A percentile compares a stretch with the other conserved stretches of the same genome.
Evolutionary conservation across 2,329 filamentous ascomycete genomes (phyloP).

Genomic region (Leptographium flavum): DNA sequence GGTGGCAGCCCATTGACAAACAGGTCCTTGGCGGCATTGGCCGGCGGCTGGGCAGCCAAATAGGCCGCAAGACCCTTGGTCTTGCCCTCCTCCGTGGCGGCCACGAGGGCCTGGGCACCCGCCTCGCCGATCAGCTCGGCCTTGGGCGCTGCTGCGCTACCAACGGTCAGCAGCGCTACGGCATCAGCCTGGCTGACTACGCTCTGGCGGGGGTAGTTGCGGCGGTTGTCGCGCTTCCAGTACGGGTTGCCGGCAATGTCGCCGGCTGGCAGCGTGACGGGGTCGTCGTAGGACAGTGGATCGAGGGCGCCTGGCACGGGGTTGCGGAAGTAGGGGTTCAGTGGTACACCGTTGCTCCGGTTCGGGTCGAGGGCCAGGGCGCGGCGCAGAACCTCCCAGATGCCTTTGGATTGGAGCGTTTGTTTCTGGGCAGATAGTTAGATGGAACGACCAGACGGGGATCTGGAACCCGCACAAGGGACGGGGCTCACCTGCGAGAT

Average conservation of each 20-base stretch:
- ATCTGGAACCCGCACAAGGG: background rate
- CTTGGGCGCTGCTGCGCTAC: slow-evolving; percentile 68
- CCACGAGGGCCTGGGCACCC: slow-evolving; percentile 52
- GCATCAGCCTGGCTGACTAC: slow-evolving; percentile 73
- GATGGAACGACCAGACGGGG: background rate
- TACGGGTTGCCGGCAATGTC: slow-evolving; percentile 88
- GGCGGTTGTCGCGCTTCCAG: slow-evolving; percentile 85
- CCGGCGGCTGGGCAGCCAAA: slow-evolving; percentile 46
- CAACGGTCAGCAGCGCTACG: slow-evolving; percentile 71
- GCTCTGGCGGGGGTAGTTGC: slow-evolving; percentile 68
- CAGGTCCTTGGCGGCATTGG: slow-evolving; percentile 37
- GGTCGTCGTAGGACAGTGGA: slow-evolving; percentile 62
- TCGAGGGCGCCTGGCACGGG: slow-evolving; percentile 64
- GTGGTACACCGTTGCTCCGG: slow-evolving; percentile 79
- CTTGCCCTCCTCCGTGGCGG: slow-evolving; percentile 59
- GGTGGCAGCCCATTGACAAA: slow-evolving; percentile 71
- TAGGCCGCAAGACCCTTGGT: slow-evolving; percentile 57
- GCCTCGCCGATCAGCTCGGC: slow-evolving; percentile 60
- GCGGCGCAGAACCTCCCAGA: slow-evolving; percentile 76
- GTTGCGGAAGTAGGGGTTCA: slow-evolving; percentile 86
- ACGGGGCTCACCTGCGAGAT: slow-evolving; percentile 40
- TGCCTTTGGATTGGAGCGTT: slow-evolving; percentile 74
- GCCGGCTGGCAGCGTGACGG: slow-evolving; percentile 68
- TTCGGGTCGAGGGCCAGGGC: slow-evolving; percentile 69
- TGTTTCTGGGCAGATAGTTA: slow-evolving; percentile 61